Base-by-base conservation (phyloP, 495 filamentous ascomycete genomes). In the Cercophora newfieldiana region DNA sequence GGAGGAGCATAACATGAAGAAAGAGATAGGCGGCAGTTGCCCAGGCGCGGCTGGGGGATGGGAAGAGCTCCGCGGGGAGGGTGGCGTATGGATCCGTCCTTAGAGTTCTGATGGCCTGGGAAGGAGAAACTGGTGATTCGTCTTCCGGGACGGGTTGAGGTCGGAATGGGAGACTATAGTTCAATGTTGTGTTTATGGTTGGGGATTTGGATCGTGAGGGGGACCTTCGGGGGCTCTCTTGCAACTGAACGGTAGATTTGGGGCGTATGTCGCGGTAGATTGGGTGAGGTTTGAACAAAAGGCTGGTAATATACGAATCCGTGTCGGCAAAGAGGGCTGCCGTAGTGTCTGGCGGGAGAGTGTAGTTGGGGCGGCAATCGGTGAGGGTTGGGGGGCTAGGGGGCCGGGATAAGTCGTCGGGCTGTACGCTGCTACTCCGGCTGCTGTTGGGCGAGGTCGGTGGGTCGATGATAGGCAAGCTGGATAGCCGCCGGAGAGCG, bases 11-110 rank as follows among this genome's bases (percentile, higher is more conserved):
- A 26, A 71, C 29, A 37, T 73, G 71, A 0, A 69, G 66, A 29
- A 71, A 73, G 21, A 73, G 53, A 37, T 73, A 73, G 7, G 56
- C 66, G 21, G 71, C 71, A 1, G 66, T 56, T 7, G 69, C 71
- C 71, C 71, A 73, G 49, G 71, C 66, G 29, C 71, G 68, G 33
- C 63, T 65, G 22, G 69, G 29, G 16, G 61, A 67, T 1, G 71
- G 71, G 31, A 65, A 63, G 14, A 61, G 59, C 0, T 37, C 51
- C 2, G 64, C 28, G 5, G 65, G 54, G 1, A 67, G 58, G 19
- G 25, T 3, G 6, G 44, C 18, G 44, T 65, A 69, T 0, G 66
- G 54, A 31, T 67, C 30, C 10, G 14, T 49, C 12, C 31, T 24
- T 21, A 8, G 55, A 3, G 25, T 21, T 29, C 21, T 48, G 44